Base-by-base conservation (phyloP, 2,329 filamentous ascomycete genomes). In the Trichoderma cornu-damae region DNA sequence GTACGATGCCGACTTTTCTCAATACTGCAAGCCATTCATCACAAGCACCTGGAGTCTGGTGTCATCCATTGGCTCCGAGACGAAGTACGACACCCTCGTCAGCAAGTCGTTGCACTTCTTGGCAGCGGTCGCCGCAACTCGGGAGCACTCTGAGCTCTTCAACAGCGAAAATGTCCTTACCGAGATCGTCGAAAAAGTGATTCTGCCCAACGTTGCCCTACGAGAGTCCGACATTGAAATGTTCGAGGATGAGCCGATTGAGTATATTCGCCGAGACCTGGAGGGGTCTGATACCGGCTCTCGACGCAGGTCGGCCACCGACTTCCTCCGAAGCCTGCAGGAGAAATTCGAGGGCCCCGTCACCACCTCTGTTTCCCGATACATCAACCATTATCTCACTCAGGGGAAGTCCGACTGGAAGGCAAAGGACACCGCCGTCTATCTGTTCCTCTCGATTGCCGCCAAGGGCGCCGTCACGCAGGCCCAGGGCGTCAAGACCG, bases 241-340 rank as follows among this genome's bases (percentile, higher is more conserved):
- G 63, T 97, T 99, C 65, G 94, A 99, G 70, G 95, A 99, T 69
- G 95, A 99, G 75, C 94, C 94, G 0, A 99, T 99, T 63, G 94
- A 99, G 72, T 99, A 96, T 69, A 99, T 99, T 68, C 84, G 94
- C 61, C 84, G 91, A 66, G 94, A 99, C 72, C 78, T 99, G 47
- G 94, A 99, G 71, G 94, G 94, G 6, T 96, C 94, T 1, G 94
- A 99, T 72, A 95, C 88, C 55, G 94, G 97, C 70, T 99, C 94
- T 1, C 82, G 94, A 67, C 82, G 94, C 64, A 83, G 94, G 67
- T 93, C 94, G 38, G 92, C 95, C 0, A 97, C 93, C 1, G 94
- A 97, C 70, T 99, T 99, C 75, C 75, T 99, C 59, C 84, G 90
- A 61, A 88, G 91, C 68, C 80, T 99, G 46, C 87, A 96, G 68